Evolutionary conservation across 352 stramenopile genomes (phyloP).

Genomic region (Pythium graminicola): DNA sequence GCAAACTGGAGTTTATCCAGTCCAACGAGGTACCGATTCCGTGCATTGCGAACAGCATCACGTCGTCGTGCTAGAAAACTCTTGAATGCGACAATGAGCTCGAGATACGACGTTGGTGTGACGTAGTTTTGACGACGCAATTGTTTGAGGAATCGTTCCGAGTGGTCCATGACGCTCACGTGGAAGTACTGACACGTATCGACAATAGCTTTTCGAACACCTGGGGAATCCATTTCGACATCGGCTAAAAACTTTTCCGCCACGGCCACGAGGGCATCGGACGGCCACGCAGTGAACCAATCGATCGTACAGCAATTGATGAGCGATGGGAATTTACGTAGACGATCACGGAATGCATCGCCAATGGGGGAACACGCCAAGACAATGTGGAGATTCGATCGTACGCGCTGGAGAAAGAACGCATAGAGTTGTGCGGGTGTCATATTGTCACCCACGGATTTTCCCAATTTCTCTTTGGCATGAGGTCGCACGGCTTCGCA

Average conservation of each 20-base stretch:
- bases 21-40: conserved; percentile 72
- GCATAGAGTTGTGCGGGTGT: conserved; percentile 92
- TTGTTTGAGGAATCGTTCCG: conserved; percentile 79
- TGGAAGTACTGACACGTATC: conserved; percentile 86
- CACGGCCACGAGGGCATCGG: conserved; percentile 76
- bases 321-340: conserved; percentile 83
- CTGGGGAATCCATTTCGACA: conserved; percentile 57
- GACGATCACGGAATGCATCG: conserved; percentile 64
- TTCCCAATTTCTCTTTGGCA: conserved; percentile 85
- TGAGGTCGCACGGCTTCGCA: conserved; percentile 85
- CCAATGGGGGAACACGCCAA: conserved; percentile 84
- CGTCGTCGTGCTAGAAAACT: conserved; percentile 83
- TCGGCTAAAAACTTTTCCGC: conserved; percentile 80
- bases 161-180: conserved; percentile 83
- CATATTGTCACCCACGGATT: conserved; percentile 84
- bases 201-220: conserved; percentile 56
- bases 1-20: conserved; percentile 84
- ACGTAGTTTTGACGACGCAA: conserved; percentile 90
- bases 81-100: conserved; percentile 90
- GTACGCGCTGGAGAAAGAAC: conserved; percentile 91
- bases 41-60: conserved; percentile 85
- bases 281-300: conserved; percentile 86
- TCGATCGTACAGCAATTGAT: conserved; percentile 87
- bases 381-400: conserved; percentile 88
- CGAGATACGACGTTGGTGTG: conserved; percentile 90